Evolutionary conservation across 2,329 filamentous ascomycete genomes (phyloP).

Genomic region (Colletotrichum horii): DNA sequence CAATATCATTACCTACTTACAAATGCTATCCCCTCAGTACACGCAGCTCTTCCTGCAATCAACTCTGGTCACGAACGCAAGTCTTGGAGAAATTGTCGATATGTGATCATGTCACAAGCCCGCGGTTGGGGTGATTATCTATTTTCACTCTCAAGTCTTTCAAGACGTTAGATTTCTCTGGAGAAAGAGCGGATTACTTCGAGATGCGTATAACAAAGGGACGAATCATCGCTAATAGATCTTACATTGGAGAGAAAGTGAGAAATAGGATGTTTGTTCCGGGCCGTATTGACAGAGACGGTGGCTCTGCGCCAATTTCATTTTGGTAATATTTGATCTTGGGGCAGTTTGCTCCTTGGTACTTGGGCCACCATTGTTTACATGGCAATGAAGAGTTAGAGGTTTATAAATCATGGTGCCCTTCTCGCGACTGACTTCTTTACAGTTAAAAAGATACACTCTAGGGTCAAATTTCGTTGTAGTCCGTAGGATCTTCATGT

Average conservation of each 20-base stretch:
- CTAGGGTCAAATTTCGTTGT: neutral
- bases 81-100: neutral
- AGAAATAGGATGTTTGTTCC: rapidly evolving
- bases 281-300: neutral
- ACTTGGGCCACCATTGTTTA: neutral
- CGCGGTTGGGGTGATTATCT: neutral
- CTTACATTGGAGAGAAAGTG: neutral
- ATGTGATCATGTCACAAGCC: neutral
- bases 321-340: neutral
- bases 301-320: neutral
- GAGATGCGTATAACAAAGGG: neutral
- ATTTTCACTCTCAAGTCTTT: neutral
- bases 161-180: rapidly evolving
- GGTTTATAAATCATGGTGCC: neutral
- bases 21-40: neutral
- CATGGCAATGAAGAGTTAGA: neutral
- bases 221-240: neutral
- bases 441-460: rapidly evolving
- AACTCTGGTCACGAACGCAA: rapidly evolving
- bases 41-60: neutral
- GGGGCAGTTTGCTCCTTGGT: neutral
- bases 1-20: too few species aligned
- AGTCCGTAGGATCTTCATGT: neutral
- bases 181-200: neutral
- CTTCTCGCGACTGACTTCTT: neutral